Conservation (phyloP, 1,284 basidiomycete species). For the Athelia sp. region DNA sequence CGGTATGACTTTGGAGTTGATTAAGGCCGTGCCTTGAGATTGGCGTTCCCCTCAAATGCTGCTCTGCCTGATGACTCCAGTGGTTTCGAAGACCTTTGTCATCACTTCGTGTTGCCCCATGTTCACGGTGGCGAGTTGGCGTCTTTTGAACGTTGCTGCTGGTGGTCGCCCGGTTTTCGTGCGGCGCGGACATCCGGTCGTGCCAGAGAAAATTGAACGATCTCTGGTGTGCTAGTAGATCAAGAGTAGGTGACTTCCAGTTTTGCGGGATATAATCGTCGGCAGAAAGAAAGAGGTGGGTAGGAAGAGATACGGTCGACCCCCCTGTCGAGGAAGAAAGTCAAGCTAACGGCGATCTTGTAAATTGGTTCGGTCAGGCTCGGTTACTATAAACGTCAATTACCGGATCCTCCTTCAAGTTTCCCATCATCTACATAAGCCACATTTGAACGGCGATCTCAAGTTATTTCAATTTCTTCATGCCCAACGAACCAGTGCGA, state of each 20-base stretch:
- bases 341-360: too few relatives aligned
- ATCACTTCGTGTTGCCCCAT: neutral
- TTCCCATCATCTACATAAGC: too few relatives aligned
- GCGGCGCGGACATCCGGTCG: neutral
- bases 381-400: too few relatives aligned
- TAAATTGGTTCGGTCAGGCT: too few relatives aligned
- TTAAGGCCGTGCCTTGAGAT: neutral
- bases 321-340: too few relatives aligned
- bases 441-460: too few relatives aligned
- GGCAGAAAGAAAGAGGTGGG: too few relatives aligned
- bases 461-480: conserved; percentile 20
- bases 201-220: neutral
- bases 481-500: conserved; percentile 20
- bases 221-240: neutral
- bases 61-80: neutral
- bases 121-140: neutral
- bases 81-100: neutral
- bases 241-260: neutral
- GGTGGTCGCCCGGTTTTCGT: neutral
- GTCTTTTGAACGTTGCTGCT: neutral
- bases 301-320: too few relatives aligned
- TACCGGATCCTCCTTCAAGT: too few relatives aligned
- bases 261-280: too few relatives aligned
- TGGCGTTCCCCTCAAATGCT: neutral
- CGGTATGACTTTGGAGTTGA: neutral